These are phyloP conservation scores for Boletellus ananiceps DNA, from an alignment of 768 basidiomycete genomes.

Conservation along the genomic window DNA sequence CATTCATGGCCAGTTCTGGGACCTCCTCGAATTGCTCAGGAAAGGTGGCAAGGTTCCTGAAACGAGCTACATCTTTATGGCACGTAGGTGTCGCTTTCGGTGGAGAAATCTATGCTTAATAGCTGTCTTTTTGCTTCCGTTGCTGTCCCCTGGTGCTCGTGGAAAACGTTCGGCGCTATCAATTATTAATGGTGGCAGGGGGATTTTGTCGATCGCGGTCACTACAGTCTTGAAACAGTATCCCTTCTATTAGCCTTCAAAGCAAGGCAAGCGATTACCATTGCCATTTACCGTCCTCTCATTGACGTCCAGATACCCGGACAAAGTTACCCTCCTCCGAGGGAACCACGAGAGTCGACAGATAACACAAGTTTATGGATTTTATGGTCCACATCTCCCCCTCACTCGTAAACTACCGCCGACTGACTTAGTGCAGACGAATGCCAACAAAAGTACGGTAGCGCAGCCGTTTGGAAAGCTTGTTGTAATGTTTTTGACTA, in stretches of 20 bases:
- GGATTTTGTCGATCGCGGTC: slow-evolving; percentile 96
- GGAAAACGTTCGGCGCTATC: background rate
- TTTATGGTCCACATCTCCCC: slow-evolving; percentile 63
- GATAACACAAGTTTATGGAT: slow-evolving; percentile 98
- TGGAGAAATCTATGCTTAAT: slow-evolving; percentile 24
- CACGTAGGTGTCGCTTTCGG: slow-evolving; percentile 49
- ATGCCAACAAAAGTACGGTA: slow-evolving; percentile 97
- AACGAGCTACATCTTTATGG: slow-evolving; percentile 95
- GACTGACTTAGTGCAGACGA: slow-evolving; percentile 54
- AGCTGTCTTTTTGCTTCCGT: slow-evolving; percentile 2
- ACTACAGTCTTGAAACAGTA: slow-evolving; percentile 94
- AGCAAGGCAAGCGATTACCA: slow-evolving; percentile 54
- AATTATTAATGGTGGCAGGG: slow-evolving; percentile 48
- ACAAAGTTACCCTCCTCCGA: slow-evolving; percentile 84
- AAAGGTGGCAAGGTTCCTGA: slow-evolving; percentile 84
- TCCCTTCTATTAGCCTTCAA: slow-evolving; percentile 85
- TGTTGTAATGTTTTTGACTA: slow-evolving; percentile 97
- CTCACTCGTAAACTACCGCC: background rate
- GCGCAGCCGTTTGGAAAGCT: slow-evolving; percentile 92
- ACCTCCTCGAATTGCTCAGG: slow-evolving; percentile 83
- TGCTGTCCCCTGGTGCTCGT: background rate
- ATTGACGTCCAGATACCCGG: slow-evolving; percentile 66
- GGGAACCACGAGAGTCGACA: slow-evolving; percentile 97
- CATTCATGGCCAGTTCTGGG: slow-evolving; percentile 98
- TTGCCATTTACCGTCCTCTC: background rate